Percentiles rank a stretch among this genome's conserved stretches.
These are phyloP conservation scores for Triticum urartu DNA, from an alignment of 176 grass and related monocot genomes.

Conservation along the genomic window DNA sequence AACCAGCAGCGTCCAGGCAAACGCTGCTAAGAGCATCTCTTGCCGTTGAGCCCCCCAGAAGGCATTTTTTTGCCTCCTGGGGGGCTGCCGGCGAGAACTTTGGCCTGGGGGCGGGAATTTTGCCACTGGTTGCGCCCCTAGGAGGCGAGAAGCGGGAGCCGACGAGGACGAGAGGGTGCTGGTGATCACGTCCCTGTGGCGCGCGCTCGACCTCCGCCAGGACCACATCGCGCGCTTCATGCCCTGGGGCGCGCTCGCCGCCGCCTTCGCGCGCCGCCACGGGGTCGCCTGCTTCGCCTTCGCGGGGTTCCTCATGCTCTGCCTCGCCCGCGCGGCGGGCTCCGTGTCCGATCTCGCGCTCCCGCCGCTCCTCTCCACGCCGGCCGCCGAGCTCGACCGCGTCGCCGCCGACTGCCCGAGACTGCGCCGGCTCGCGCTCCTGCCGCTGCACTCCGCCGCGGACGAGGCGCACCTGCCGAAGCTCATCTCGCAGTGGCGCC, in stretches of 20 bases:
- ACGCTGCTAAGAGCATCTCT: no score
- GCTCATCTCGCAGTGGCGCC: slow-evolving; percentile 48
- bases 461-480: slow-evolving; percentile 55
- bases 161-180: no score
- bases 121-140: no score
- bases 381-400: slow-evolving; percentile 28
- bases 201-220: slow-evolving; percentile 66
- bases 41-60: no score
- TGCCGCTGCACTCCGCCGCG: neutral
- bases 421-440: slow-evolving; percentile 44
- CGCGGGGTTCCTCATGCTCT: slow-evolving; percentile 51
- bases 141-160: no score
- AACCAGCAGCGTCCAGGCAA: no score
- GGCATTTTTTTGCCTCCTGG: no score
- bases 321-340: slow-evolving; percentile 27
- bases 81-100: no score
- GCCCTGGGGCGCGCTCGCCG: slow-evolving; percentile 57
- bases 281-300: slow-evolving; percentile 36
- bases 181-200: slow-evolving; percentile 44
- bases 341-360: slow-evolving; percentile 30
- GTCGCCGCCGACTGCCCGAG: slow-evolving; percentile 29
- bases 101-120: no score
- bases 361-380: slow-evolving; percentile 44
- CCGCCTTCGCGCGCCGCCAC: slow-evolving; percentile 33
- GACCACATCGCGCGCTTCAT: slow-evolving; percentile 72